Evolutionary conservation across 352 stramenopile species (phyloP).

Genomic region (Phytophthora melonis): DNA sequence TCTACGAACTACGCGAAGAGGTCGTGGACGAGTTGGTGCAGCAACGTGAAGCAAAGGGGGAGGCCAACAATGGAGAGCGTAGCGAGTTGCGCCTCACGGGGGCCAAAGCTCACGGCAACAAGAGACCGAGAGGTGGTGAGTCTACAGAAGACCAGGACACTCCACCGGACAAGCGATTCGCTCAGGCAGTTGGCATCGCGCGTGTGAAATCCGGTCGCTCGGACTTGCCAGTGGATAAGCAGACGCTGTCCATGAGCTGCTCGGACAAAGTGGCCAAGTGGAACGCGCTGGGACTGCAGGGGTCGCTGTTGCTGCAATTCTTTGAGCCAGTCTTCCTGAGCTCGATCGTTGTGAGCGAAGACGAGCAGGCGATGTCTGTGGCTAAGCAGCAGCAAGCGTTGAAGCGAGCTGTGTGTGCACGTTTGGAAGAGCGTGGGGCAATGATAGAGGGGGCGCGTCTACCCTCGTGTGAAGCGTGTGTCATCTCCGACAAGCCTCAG

Average conservation of each 20-base stretch:
- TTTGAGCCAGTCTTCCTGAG: slow-evolving; percentile 64
- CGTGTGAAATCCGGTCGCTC: slow-evolving; percentile 94
- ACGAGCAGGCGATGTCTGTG: slow-evolving; percentile 45
- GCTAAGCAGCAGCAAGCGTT: slow-evolving; percentile 55
- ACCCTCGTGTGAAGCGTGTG: slow-evolving; percentile 19
- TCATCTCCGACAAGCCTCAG: slow-evolving; percentile 27
- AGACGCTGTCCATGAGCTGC: slow-evolving; percentile 94
- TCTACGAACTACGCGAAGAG: slow-evolving; percentile 87
- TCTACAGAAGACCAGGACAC: slow-evolving; percentile 1
- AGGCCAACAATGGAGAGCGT: slow-evolving; percentile 22
- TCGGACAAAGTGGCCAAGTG: slow-evolving; percentile 94
- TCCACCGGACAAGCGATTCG: slow-evolving; percentile 57
- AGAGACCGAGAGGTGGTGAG: slow-evolving; percentile 27
- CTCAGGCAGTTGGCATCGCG: slow-evolving; percentile 78
- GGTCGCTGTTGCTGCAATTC: slow-evolving; percentile 70
- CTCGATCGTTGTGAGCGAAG: slow-evolving; percentile 61
- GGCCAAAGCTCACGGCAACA: slow-evolving; percentile 56
- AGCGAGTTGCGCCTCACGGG: slow-evolving; percentile 70
- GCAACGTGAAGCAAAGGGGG: slow-evolving; percentile 42
- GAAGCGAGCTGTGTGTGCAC: slow-evolving; percentile 51
- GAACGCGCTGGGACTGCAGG: slow-evolving; percentile 85
- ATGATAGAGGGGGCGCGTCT: slow-evolving; percentile 8
- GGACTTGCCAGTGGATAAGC: slow-evolving; percentile 86
- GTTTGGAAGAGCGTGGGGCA: slow-evolving; percentile 35
- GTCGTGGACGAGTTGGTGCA: slow-evolving; percentile 73